A percentile compares a stretch with the other conserved stretches of the same genome.
These are phyloP conservation scores for Vitis hybrid DNA, from an alignment of 177 flowering plant genomes.

Conservation along the genomic window DNA sequence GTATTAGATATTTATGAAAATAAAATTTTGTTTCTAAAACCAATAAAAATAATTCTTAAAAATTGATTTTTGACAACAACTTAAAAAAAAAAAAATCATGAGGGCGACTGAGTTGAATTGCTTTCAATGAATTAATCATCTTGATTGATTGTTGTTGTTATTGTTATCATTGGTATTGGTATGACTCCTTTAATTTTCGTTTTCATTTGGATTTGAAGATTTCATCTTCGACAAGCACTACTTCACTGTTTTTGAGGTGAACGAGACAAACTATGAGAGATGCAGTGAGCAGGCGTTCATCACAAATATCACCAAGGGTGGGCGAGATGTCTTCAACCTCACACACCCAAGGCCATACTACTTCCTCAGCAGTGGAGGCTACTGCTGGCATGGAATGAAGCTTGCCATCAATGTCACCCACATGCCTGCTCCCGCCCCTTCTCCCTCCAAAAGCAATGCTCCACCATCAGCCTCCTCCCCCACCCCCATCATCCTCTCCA, in stretches of 20 bases:
- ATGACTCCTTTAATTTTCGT: neutral
- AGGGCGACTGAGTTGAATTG: no score
- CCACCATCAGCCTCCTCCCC: no score
- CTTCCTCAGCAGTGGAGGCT: constrained; percentile 55
- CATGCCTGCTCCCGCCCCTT: constrained; percentile 13
- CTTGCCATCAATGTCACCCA: constrained; percentile 28
- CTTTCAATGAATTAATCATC: rapidly evolving
- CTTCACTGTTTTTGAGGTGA: constrained; percentile 51
- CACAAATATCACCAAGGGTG: constrained; percentile 44
- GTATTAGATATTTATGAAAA: no score
- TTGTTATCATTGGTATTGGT: neutral
- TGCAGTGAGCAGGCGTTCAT: constrained; percentile 44
- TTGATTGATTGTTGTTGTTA: no score
- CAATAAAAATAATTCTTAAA: no score
- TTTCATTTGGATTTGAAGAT: constrained; percentile 12
- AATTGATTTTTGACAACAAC: no score
- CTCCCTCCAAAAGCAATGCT: constrained; percentile 14
- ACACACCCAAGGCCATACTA: constrained; percentile 40
- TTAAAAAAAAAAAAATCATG: no score
- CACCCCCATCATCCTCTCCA: neutral
- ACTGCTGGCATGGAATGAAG: constrained; percentile 46
- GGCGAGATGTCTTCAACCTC: constrained; percentile 48
- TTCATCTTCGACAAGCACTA: constrained; percentile 37
- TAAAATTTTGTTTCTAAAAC: no score
- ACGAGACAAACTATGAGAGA: constrained; percentile 39